A percentile compares a stretch with the other conserved stretches of the same genome.
These are phyloP conservation scores for Suillus luteus DNA, from an alignment of 768 basidiomycete species.

Conservation along the genomic window DNA sequence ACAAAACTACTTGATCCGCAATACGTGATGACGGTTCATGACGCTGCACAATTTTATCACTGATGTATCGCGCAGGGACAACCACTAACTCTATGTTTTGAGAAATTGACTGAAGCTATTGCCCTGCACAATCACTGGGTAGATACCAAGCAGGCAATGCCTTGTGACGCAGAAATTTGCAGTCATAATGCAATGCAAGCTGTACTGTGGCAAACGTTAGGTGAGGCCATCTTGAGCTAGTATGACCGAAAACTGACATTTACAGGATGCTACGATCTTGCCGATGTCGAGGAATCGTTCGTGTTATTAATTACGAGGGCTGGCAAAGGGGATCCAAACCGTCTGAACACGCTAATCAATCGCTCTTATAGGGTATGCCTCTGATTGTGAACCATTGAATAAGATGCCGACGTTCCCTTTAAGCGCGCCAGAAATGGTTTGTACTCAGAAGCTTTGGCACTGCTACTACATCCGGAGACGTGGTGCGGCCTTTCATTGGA, in stretches of 20 bases:
- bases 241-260: conserved; percentile 4
- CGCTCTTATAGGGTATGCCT: conserved; percentile 63
- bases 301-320: conserved; percentile 65
- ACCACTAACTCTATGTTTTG: conserved; percentile 68
- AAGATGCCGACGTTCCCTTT: conserved; percentile 12
- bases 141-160: conserved; percentile 52
- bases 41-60: neutral
- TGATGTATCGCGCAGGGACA: conserved; percentile 51
- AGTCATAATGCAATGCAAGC: conserved; percentile 75
- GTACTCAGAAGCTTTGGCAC: conserved; percentile 59
- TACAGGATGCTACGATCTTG: conserved; percentile 66
- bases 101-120: conserved; percentile 64
- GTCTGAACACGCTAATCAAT: conserved; percentile 62
- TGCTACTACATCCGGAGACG: conserved; percentile 65
- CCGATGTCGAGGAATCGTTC: conserved; percentile 66
- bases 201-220: conserved; percentile 68
- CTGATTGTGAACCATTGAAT: neutral
- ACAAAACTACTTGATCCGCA: conserved; percentile 71
- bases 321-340: conserved; percentile 61
- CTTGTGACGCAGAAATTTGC: conserved; percentile 63
- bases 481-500: conserved; percentile 68
- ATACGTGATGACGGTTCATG: conserved; percentile 39
- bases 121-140: conserved; percentile 74
- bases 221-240: conserved; percentile 37
- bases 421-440: conserved; percentile 72